phyloP scores from a whole-genome alignment of 257 asterid genomes.

The Solanum microdontum region DNA sequence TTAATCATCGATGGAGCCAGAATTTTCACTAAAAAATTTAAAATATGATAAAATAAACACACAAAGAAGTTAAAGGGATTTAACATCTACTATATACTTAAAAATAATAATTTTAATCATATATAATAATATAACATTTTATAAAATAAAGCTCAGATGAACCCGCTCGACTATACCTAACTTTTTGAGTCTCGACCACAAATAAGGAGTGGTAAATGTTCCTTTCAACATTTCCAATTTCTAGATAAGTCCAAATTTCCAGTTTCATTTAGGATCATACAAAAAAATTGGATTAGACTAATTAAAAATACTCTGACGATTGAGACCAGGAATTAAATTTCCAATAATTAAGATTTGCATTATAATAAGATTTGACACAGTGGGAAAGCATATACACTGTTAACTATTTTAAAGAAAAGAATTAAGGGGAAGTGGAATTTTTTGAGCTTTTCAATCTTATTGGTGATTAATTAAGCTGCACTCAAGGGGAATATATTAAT shows the following conservation, averaged over 20 bases:
- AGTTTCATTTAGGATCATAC: background rate
- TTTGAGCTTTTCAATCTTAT: conserved; percentile 2
- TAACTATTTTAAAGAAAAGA: background rate
- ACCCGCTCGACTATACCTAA: background rate
- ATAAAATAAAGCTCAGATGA: accelerated
- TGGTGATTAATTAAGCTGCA: conserved; percentile 14
- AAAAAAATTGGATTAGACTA: background rate
- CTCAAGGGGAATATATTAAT: background rate
- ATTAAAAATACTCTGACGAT: background rate
- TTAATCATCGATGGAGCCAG: accelerated
- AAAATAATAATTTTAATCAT: background rate
- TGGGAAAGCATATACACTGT: conserved; percentile 11
- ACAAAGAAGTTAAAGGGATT: background rate
- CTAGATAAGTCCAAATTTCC: background rate
- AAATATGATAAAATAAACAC: background rate
- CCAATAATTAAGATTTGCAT: background rate
- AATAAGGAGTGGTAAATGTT: background rate
- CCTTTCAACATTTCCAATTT: conserved; percentile 7
- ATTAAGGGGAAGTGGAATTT: conserved; percentile 7
- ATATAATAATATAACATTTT: accelerated
- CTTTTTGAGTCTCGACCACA: background rate
- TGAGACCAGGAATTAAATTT: background rate
- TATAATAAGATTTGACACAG: background rate
- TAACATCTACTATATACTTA: accelerated
- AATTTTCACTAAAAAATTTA: background rate